phyloP scores from a whole-genome alignment of 2,329 filamentous ascomycete genomes.

The Ambrosiella beaveri region DNA sequence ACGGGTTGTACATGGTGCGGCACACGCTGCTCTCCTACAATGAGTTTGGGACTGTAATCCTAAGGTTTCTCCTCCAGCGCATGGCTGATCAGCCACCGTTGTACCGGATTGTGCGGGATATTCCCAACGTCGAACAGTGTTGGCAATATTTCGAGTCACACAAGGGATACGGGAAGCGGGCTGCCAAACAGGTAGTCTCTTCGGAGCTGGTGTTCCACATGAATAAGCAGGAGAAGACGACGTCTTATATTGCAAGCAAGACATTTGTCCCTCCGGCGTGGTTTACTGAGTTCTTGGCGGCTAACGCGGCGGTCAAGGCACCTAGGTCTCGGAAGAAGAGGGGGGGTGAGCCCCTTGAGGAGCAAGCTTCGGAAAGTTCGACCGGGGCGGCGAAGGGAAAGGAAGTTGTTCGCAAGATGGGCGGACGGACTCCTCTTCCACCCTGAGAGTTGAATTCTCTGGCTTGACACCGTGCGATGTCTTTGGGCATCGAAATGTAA shows the following conservation, averaged over 20 bases:
- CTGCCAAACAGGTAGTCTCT: constrained; percentile 4
- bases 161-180: constrained; percentile 9
- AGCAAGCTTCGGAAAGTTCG: too few relatives aligned
- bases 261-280: background rate
- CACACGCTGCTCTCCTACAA: constrained; percentile 11
- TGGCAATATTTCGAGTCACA: constrained; percentile 12
- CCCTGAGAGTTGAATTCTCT: too few relatives aligned
- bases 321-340: background rate
- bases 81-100: constrained; percentile 3
- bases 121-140: constrained; percentile 10
- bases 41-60: constrained; percentile 2
- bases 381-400: too few relatives aligned
- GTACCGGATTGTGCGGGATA: constrained; percentile 4
- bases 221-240: background rate
- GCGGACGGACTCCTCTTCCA: too few relatives aligned
- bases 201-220: constrained; percentile 2
- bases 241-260: background rate
- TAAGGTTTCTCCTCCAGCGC: constrained; percentile 3
- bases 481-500: too few relatives aligned
- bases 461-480: too few relatives aligned
- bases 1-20: constrained; percentile 7
- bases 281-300: background rate
- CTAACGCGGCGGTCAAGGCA: background rate
- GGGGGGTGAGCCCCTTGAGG: background rate
- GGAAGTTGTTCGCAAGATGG: too few relatives aligned